phyloP scores from a whole-genome alignment of 106 monocot genomes.

The Dactylorhiza incarnata region DNA sequence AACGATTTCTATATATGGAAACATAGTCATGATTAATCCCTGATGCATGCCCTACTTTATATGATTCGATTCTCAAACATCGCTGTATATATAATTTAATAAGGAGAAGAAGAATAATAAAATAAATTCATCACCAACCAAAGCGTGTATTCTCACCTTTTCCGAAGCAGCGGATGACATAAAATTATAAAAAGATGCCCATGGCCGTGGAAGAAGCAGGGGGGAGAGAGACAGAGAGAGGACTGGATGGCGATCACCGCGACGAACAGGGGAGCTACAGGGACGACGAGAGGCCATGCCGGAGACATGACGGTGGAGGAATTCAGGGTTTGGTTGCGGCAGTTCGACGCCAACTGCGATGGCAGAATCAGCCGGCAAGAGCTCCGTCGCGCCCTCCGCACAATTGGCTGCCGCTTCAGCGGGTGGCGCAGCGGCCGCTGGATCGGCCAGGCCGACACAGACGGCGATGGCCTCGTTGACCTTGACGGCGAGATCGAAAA shows the following conservation, averaged over 20 bases:
- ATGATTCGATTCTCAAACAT: neutral
- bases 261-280: conserved; percentile 27
- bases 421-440: conserved; percentile 44
- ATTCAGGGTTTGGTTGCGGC: conserved; percentile 59
- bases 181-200: neutral
- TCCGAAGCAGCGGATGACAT: neutral
- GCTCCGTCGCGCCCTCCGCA: conserved; percentile 41
- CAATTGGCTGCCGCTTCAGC: conserved; percentile 32
- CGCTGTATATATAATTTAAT: neutral
- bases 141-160: neutral
- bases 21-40: no score
- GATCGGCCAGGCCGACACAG: conserved; percentile 30
- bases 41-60: no score
- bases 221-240: neutral
- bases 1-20: no score
- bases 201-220: neutral
- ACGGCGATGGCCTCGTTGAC: conserved; percentile 44
- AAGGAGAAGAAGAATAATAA: neutral
- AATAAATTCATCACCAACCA: neutral
- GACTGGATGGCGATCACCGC: neutral
- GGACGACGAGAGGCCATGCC: conserved; percentile 9
- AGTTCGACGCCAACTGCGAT: conserved; percentile 52
- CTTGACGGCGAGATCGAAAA: conserved; percentile 37
- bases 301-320: conserved; percentile 68
- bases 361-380: conserved; percentile 66